Evolutionary conservation across 2,329 filamentous ascomycete species (phyloP).

Genomic region (Cladorrhinum sp.): DNA sequence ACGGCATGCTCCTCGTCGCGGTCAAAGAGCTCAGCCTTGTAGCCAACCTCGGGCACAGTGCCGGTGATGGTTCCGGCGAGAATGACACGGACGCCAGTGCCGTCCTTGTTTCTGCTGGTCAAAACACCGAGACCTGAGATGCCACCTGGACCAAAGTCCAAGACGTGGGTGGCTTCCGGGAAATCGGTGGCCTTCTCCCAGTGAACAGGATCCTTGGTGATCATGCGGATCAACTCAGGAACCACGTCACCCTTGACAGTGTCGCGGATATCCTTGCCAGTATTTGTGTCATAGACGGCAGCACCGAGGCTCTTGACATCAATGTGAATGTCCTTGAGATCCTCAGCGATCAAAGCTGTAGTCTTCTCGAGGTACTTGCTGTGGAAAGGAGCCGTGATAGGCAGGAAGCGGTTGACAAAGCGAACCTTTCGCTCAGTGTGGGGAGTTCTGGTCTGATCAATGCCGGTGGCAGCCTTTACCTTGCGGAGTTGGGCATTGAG

Average conservation of each 20-base stretch:
- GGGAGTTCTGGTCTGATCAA: conserved; percentile 92
- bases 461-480: conserved; percentile 93
- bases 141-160: conserved; percentile 95
- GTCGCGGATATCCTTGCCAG: conserved; percentile 76
- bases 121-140: conserved; percentile 94
- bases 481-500: conserved; percentile 93
- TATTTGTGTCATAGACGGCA: conserved; percentile 86
- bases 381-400: conserved; percentile 97
- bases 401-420: conserved; percentile 94
- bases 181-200: conserved; percentile 96
- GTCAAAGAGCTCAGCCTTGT: conserved; percentile 97
- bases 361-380: conserved; percentile 88
- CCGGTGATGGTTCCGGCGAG: conserved; percentile 91
- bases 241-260: conserved; percentile 75
- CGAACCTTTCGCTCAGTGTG: conserved; percentile 94
- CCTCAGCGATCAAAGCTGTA: conserved; percentile 77
- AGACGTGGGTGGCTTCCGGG: conserved; percentile 83
- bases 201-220: conserved; percentile 89
- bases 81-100: conserved; percentile 94
- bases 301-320: conserved; percentile 72
- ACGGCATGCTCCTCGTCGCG: conserved; percentile 92
- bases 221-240: conserved; percentile 82
- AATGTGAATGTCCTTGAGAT: conserved; percentile 79
- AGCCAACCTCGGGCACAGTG: conserved; percentile 85
- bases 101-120: conserved; percentile 98